Evolutionary conservation across 1,284 basidiomycete genomes (phyloP), one percentile per base, ranked within the genome.

Genomic region (Rhodotorula sp.): DNA sequence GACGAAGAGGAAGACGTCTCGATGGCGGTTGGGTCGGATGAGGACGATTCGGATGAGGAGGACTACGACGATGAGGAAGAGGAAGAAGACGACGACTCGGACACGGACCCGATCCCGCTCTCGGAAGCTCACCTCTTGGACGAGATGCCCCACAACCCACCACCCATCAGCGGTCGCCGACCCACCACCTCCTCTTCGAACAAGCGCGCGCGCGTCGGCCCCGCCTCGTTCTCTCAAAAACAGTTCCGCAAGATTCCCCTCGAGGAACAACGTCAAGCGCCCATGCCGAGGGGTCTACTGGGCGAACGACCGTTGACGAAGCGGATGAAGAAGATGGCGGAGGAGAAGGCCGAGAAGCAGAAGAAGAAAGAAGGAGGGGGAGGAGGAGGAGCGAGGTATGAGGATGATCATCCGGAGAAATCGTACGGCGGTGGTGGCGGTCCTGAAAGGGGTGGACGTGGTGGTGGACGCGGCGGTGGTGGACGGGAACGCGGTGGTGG

Each of bases 221-320:
- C 71, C 8, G 68, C 66, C 42, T 70, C 69, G 60, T 75, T 75
- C 69, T 66, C 64, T 46, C 66, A 67, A 20, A 71, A 70, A 60
- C 67, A 66, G n/a, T 75, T 75, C 70, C 65, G 67, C 61, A 60
- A 60, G 8, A 46, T 72, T 48, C 59, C 49, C 57, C 49, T 57
- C 44, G 48, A 68, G 44, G 60, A 68, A 17, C 57, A 60, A 20
- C 64, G 69, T 12, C 62, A 62, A 46, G 69, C 68, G 5, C n/a
- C 46, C n/a, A 60, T 49, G 20, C 63, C 74, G 17, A 42, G 62
- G 5, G 74, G 74, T 2, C 61, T 75, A 17, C 24, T 58, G 6
- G 56, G 57, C 3, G 44, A 51, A 26, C 49, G 70, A 14, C 59
- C 59, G 5, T 60, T 60, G 46, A 74, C 70, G 22, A 74, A 74